Percentiles rank a stretch among this genome's conserved stretches.
Evolutionary conservation across 2,329 filamentous ascomycete species (phyloP).

Genomic region (Zymoseptoria passerinii): DNA sequence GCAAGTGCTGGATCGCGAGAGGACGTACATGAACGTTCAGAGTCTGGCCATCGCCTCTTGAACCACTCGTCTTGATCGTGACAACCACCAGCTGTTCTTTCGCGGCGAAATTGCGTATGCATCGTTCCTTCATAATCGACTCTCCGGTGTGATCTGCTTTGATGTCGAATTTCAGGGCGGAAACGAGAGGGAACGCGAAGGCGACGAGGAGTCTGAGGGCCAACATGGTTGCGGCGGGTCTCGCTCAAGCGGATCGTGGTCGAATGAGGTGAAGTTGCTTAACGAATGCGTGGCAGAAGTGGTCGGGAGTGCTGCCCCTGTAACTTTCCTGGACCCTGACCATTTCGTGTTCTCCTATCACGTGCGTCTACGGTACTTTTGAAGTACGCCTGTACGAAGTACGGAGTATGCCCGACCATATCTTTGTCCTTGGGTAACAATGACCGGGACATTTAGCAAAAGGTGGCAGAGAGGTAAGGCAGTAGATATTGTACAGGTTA

Average conservation of each 20-base stretch:
- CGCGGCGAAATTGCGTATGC: conserved; percentile 91
- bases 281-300: neutral
- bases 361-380: no score
- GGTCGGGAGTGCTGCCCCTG: neutral
- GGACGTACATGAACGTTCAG: conserved; percentile 83
- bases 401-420: no score
- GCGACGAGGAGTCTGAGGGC: conserved; percentile 32
- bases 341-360: neutral
- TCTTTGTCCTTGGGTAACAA: no score
- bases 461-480: no score
- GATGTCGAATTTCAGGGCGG: conserved; percentile 90
- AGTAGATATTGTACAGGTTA: no score
- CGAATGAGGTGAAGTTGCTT: neutral
- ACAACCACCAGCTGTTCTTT: conserved; percentile 92
- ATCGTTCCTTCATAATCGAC: conserved; percentile 63
- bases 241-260: neutral
- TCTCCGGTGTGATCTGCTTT: conserved; percentile 58
- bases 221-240: conserved; percentile 11
- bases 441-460: no score
- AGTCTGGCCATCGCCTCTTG: conserved; percentile 80
- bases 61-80: conserved; percentile 78
- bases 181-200: conserved; percentile 35
- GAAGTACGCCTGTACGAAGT: no score
- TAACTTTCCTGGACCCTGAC: neutral
- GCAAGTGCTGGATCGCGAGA: neutral